Evolutionary conservation across 768 basidiomycete genomes (phyloP).

Genomic region (Amanita phalloides): DNA sequence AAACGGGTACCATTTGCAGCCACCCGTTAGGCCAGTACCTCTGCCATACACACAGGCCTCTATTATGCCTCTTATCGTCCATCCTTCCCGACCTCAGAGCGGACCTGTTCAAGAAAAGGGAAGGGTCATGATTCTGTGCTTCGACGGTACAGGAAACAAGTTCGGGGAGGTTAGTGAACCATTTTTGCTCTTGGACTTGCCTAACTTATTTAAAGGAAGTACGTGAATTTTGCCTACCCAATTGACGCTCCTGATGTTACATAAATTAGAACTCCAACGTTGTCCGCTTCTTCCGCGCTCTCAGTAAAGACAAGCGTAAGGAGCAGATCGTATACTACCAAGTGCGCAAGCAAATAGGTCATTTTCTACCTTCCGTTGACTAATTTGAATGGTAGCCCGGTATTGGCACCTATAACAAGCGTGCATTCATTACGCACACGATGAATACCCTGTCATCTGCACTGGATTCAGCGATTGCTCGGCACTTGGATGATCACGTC

Average conservation of each 20-base stretch:
- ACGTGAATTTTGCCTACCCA: background rate
- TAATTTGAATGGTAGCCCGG: slow-evolving; percentile 10
- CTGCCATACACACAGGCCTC: background rate
- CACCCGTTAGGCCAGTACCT: no score
- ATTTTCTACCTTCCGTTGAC: background rate
- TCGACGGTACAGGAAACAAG: slow-evolving; percentile 4
- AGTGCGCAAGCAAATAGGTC: background rate
- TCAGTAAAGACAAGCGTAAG: background rate
- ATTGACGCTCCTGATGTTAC: background rate
- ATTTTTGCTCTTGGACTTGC: background rate
- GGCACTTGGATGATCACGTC: slow-evolving; percentile 18
- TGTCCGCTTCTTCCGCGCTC: slow-evolving; percentile 3
- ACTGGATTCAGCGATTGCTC: slow-evolving; percentile 14
- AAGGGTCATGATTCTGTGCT: background rate
- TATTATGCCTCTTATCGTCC: background rate
- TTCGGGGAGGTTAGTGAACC: background rate
- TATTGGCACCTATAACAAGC: slow-evolving; percentile 16
- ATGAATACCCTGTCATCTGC: slow-evolving; percentile 10
- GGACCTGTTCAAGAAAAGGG: background rate
- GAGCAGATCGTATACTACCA: slow-evolving; percentile 11
- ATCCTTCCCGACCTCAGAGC: background rate
- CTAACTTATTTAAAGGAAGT: background rate
- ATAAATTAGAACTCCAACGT: slow-evolving; percentile 3
- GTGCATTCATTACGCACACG: slow-evolving; percentile 12
- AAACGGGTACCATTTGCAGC: background rate